phyloP scores from a whole-genome alignment of 2,329 filamentous ascomycete genomes.

The Trichoderma koningiopsis region DNA sequence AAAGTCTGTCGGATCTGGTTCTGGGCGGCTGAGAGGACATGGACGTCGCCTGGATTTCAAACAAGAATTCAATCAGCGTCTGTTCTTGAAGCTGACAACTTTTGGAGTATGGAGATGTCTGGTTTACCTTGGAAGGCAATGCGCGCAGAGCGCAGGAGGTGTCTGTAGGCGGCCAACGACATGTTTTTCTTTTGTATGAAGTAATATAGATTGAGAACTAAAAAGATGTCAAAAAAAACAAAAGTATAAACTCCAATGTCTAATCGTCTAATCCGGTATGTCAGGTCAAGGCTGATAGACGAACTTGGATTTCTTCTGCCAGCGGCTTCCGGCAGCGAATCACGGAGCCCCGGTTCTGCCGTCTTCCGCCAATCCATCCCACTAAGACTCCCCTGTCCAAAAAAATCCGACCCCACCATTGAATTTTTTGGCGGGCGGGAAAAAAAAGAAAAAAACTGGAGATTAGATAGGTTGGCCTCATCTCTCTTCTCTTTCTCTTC shows the following conservation, averaged over 20 bases:
- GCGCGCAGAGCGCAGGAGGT: slow-evolving; percentile 76
- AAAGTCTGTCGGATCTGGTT: slow-evolving; percentile 74
- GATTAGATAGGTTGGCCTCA: not conserved
- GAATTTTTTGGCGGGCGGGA: slow-evolving; percentile 7
- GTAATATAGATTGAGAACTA: not conserved
- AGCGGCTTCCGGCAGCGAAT: not conserved
- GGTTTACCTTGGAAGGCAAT: slow-evolving; percentile 80
- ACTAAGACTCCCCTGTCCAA: not conserved
- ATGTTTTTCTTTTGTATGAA: slow-evolving; percentile 42
- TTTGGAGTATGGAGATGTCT: not conserved
- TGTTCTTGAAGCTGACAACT: not conserved
- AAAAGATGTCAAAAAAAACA: not conserved
- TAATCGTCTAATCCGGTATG: too few relatives aligned
- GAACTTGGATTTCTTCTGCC: not conserved
- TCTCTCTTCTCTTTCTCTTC: not conserved
- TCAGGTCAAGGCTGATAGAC: not conserved
- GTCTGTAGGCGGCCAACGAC: slow-evolving; percentile 77
- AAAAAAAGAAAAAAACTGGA: slow-evolving; percentile 27
- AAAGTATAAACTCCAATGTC: not conserved
- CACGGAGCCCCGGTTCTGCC: slow-evolving; percentile 33
- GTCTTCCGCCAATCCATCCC: slow-evolving; percentile 27
- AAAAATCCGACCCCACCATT: slow-evolving; percentile 23
- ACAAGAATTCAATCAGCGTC: not conserved
- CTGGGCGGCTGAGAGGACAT: slow-evolving; percentile 70
- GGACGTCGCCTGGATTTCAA: slow-evolving; percentile 63